Percentiles rank a stretch among this genome's conserved stretches.
Evolutionary conservation across 2,329 filamentous ascomycete species (phyloP).

Genomic region (Cladorrhinum sp.): DNA sequence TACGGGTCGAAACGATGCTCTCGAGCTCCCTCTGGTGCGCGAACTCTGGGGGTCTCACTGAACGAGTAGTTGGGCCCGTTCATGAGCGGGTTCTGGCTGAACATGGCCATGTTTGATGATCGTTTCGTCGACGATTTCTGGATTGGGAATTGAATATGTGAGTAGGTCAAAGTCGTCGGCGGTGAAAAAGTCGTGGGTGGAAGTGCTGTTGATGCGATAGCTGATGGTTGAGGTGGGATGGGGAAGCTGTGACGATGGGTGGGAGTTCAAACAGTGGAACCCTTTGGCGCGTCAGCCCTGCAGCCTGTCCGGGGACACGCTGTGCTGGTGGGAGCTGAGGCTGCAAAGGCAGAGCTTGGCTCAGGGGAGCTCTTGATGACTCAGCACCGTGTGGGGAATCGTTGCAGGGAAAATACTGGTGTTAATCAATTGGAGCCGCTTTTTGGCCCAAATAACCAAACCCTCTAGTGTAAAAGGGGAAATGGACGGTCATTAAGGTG

Average conservation of each 20-base stretch:
- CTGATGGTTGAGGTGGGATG: slow-evolving; percentile 2
- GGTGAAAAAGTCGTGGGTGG: neutral
- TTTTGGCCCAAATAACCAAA: neutral
- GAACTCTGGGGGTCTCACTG: slow-evolving; percentile 55
- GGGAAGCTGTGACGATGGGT: slow-evolving; percentile 8
- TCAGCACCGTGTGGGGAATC: slow-evolving; percentile 15
- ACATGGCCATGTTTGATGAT: slow-evolving; percentile 58
- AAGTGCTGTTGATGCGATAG: neutral
- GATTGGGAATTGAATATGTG: neutral
- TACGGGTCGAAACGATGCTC: slow-evolving; percentile 94
- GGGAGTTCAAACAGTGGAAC: slow-evolving; percentile 10
- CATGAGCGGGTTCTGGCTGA: slow-evolving; percentile 67
- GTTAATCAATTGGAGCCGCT: neutral
- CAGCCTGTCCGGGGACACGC: slow-evolving; percentile 42
- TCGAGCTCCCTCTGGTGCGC: slow-evolving; percentile 51
- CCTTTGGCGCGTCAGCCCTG: slow-evolving; percentile 39
- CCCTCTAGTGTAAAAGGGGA: slow-evolving; percentile 7
- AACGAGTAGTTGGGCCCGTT: slow-evolving; percentile 69
- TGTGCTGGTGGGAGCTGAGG: slow-evolving; percentile 24
- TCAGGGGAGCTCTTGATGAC: slow-evolving; percentile 18
- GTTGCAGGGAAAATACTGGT: neutral
- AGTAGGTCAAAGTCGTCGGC: neutral
- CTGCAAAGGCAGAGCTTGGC: slow-evolving; percentile 18
- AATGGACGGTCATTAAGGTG: slow-evolving; percentile 7
- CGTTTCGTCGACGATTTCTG: neutral